Conservation (phyloP, 2,329 filamentous ascomycete species). For the Ophiocordyceps sinensis region DNA sequence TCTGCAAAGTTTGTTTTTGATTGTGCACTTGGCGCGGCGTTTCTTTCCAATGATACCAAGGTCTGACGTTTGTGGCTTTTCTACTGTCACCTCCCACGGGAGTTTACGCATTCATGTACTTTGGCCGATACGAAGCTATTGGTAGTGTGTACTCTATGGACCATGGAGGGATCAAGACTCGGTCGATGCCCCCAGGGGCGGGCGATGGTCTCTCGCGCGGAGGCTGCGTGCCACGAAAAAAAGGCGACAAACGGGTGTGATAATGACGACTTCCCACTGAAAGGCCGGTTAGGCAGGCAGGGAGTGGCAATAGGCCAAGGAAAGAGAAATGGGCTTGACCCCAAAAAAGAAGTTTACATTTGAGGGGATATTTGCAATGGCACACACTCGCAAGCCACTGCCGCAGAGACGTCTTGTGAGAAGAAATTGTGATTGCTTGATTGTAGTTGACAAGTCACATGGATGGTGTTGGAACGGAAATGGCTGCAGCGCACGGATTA, state of each 20-base stretch:
- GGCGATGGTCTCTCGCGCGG: neutral
- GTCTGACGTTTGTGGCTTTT: slow-evolving; percentile 8
- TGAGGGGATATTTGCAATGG: neutral
- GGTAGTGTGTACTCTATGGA: slow-evolving; percentile 14
- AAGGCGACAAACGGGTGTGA: too few species aligned
- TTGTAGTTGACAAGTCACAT: too few species aligned
- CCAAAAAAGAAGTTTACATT: neutral
- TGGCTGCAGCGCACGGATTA: too few species aligned
- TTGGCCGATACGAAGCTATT: slow-evolving; percentile 2
- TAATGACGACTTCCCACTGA: too few species aligned
- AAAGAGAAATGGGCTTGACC: too few species aligned
- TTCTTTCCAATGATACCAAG: slow-evolving; percentile 15
- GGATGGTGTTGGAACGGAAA: too few species aligned
- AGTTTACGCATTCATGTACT: slow-evolving; percentile 3
- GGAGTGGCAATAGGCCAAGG: too few species aligned
- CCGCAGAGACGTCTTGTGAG: too few species aligned
- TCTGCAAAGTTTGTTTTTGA: slow-evolving; percentile 5
- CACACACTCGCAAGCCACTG: too few species aligned
- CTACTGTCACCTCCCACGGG: neutral
- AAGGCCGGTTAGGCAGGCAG: too few species aligned
- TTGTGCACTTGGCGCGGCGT: slow-evolving; percentile 6
- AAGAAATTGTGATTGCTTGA: too few species aligned
- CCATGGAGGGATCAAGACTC: neutral
- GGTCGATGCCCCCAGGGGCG: slow-evolving; percentile 6
- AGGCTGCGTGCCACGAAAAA: too few species aligned